Percentiles rank a stretch among this genome's conserved stretches.
Evolutionary conservation across 495 filamentous ascomycete genomes (phyloP).

Genomic region (Neurospora sp.): DNA sequence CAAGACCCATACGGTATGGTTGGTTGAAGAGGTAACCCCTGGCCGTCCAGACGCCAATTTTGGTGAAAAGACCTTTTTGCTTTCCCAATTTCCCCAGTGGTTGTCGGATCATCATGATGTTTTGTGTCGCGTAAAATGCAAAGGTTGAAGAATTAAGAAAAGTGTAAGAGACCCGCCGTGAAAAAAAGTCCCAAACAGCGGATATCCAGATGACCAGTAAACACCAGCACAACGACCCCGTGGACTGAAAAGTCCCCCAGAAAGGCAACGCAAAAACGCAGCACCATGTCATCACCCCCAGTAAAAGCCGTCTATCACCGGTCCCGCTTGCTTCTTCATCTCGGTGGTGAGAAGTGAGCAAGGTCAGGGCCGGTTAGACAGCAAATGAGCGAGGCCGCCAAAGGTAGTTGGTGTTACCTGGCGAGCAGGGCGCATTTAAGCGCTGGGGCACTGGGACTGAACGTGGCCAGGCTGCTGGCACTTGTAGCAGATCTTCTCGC

Average conservation of each 20-base stretch:
- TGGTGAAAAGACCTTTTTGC: conserved; percentile 7
- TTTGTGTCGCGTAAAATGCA: conserved; percentile 5
- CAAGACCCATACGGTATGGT: neutral
- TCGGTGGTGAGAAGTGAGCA: conserved; percentile 11
- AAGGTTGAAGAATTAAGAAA: conserved; percentile 7
- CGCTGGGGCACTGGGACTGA: conserved; percentile 80
- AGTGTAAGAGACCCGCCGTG: conserved; percentile 4
- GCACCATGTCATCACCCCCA: conserved; percentile 18
- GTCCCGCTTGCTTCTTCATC: conserved; percentile 14
- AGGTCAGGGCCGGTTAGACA: conserved; percentile 14
- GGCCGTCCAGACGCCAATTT: conserved; percentile 22
- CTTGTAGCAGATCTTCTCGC: conserved; percentile 95
- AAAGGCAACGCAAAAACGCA: conserved; percentile 21
- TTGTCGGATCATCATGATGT: conserved; percentile 16
- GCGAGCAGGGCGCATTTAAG: conserved; percentile 11
- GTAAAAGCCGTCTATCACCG: conserved; percentile 8
- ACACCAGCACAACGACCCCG: conserved; percentile 22
- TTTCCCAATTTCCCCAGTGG: conserved; percentile 23
- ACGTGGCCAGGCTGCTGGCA: conserved; percentile 98
- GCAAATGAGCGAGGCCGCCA: conserved; percentile 13
- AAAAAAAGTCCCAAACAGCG: conserved; percentile 16
- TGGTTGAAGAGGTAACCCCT: conserved; percentile 8
- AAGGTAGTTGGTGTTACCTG: conserved; percentile 4
- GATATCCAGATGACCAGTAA: conserved; percentile 27
- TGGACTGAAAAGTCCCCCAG: conserved; percentile 19